These are phyloP conservation scores for Penicillium fimorum DNA, from an alignment of 495 filamentous ascomycete species.

Conservation along the genomic window DNA sequence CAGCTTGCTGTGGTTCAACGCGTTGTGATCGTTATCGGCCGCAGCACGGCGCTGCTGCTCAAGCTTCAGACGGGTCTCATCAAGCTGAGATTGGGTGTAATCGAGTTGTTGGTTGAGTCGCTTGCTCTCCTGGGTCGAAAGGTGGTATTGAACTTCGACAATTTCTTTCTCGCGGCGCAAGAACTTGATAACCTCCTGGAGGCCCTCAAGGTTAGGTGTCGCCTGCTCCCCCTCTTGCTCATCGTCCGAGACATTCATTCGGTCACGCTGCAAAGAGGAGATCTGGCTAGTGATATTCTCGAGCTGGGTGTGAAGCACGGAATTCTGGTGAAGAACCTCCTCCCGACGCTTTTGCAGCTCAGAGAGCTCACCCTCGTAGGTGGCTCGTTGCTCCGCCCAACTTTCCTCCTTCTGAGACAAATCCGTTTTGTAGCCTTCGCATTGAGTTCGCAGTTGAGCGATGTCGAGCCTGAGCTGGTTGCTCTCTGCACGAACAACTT, in stretches of 20 bases:
- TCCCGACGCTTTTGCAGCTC: constrained; percentile 77
- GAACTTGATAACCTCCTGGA: constrained; percentile 86
- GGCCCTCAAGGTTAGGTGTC: constrained; percentile 60
- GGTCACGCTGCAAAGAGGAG: constrained; percentile 68
- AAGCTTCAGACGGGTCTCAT: constrained; percentile 80
- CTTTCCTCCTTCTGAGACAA: constrained; percentile 79
- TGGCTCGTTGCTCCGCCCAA: constrained; percentile 77
- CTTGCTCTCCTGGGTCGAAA: constrained; percentile 81
- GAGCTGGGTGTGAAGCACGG: constrained; percentile 81
- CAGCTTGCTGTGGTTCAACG: constrained; percentile 77
- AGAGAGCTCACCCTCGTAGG: constrained; percentile 76
- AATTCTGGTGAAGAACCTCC: constrained; percentile 81
- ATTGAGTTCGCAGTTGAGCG: constrained; percentile 67
- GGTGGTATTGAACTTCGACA: constrained; percentile 88
- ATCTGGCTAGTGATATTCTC: constrained; percentile 80
- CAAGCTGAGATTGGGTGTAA: constrained; percentile 78
- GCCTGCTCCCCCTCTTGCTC: constrained; percentile 36
- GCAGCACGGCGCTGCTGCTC: constrained; percentile 82
- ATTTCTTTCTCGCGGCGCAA: constrained; percentile 97
- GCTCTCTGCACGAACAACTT: constrained; percentile 72
- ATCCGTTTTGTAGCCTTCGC: constrained; percentile 74
- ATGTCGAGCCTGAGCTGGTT: constrained; percentile 77
- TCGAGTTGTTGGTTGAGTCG: constrained; percentile 86
- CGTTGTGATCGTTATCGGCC: constrained; percentile 65
- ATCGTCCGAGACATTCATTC: constrained; percentile 48